These are phyloP conservation scores for Cryptococcus hybrid DNA, from an alignment of 1,284 basidiomycete genomes.

Conservation along the genomic window DNA sequence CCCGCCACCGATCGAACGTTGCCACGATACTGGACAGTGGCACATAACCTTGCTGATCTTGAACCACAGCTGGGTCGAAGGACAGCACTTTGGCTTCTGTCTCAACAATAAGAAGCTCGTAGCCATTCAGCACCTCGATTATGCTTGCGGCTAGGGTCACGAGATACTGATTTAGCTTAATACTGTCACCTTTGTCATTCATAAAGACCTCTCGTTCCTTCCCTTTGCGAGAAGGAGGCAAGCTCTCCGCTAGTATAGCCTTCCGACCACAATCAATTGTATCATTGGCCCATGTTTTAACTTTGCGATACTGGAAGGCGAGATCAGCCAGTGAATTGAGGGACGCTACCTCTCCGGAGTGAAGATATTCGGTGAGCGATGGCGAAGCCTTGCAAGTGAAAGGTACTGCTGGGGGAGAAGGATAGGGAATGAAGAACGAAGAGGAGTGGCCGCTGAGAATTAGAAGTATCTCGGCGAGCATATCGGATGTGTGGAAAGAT, in stretches of 20 bases:
- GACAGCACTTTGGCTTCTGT: conserved; percentile 74
- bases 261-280: conserved; percentile 48
- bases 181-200: conserved; percentile 3
- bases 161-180: conserved; percentile 58
- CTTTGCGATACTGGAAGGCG: conserved; percentile 66
- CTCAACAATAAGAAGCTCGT: conserved; percentile 72
- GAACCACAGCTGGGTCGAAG: conserved; percentile 70
- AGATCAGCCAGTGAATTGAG: conserved; percentile 70
- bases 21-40: conserved; percentile 77
- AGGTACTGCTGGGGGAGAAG: conserved; percentile 52
- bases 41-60: conserved; percentile 63
- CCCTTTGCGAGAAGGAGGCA: conserved; percentile 11
- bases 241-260: conserved; percentile 19
- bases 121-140: conserved; percentile 70
- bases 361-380: conserved; percentile 67
- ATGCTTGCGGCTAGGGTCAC: conserved; percentile 71
- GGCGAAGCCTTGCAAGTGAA: conserved; percentile 56
- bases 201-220: conserved; percentile 10
- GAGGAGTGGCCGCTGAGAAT: conserved; percentile 79
- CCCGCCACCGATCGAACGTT: conserved; percentile 78
- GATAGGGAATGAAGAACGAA: conserved; percentile 63
- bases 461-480: conserved; percentile 83
- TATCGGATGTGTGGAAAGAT: conserved; percentile 22
- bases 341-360: conserved; percentile 80
- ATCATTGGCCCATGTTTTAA: conserved; percentile 54